Evolutionary conservation across 495 filamentous ascomycete species (phyloP).

Genomic region (Penicillium dipodomyicola): DNA sequence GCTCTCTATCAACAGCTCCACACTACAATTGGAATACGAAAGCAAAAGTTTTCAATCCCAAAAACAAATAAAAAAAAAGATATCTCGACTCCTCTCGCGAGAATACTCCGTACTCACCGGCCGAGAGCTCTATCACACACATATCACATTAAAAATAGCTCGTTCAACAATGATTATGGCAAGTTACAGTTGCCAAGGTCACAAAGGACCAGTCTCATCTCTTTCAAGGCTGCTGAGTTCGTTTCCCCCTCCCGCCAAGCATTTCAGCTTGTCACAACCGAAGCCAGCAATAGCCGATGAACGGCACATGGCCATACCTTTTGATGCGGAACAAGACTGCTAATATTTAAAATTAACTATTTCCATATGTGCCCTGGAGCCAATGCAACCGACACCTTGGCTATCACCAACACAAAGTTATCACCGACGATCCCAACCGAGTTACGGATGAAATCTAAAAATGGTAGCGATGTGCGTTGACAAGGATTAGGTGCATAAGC

Average conservation of each 20-base stretch:
- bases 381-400: not conserved
- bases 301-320: not conserved
- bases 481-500: slow-evolving; percentile 5
- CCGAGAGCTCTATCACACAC: slow-evolving; percentile 4
- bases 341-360: slow-evolving; percentile 1
- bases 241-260: slow-evolving; percentile 11
- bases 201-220: not conserved
- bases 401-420: slow-evolving; percentile 1
- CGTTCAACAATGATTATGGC: not conserved
- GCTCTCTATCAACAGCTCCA: not conserved
- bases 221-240: not conserved
- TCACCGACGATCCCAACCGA: slow-evolving; percentile 2
- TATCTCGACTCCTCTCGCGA: not conserved
- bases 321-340: slow-evolving; percentile 3
- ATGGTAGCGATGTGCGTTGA: slow-evolving; percentile 6
- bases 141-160: slow-evolving; percentile 13
- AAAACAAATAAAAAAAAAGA: not conserved
- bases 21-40: not conserved
- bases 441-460: slow-evolving; percentile 1
- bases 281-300: not conserved
- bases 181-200: not conserved
- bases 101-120: not conserved
- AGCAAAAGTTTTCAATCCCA: not conserved
- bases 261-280: not conserved
- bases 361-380: not conserved